Percentiles rank a stretch among this genome's conserved stretches.
Evolutionary conservation across 768 basidiomycete genomes (phyloP).

Genomic region (Collybiopsis confluens): DNA sequence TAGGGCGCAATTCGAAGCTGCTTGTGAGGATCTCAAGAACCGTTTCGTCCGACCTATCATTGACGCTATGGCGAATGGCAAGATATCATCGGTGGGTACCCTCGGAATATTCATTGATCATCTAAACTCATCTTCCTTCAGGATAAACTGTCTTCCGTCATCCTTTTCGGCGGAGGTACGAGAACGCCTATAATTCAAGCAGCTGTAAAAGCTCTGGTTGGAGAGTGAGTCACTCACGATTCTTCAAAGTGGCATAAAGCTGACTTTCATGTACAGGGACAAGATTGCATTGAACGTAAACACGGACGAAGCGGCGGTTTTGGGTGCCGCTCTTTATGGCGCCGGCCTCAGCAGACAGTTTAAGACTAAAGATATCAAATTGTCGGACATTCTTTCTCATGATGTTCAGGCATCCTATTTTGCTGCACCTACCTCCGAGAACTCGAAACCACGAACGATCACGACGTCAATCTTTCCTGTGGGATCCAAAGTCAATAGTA

Average conservation of each 20-base stretch:
- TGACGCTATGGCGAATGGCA: constrained; percentile 66
- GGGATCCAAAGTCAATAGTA: constrained; percentile 72
- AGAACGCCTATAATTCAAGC: constrained; percentile 90
- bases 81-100: constrained; percentile 56
- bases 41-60: constrained; percentile 68
- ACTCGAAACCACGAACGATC: constrained; percentile 60
- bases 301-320: constrained; percentile 92
- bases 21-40: constrained; percentile 59
- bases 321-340: constrained; percentile 91
- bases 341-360: constrained; percentile 86
- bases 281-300: constrained; percentile 95
- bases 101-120: background rate
- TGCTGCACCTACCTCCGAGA: constrained; percentile 50
- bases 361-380: constrained; percentile 91
- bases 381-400: constrained; percentile 67
- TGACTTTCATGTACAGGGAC: constrained; percentile 35
- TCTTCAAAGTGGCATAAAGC: background rate
- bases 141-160: constrained; percentile 81
- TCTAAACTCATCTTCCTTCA: constrained; percentile 19
- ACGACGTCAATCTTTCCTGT: constrained; percentile 73
- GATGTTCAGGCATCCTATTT: constrained; percentile 80
- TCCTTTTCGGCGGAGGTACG: constrained; percentile 88
- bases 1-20: constrained; percentile 73
- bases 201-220: constrained; percentile 72
- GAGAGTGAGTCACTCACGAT: constrained; percentile 49